A percentile compares a stretch with the other conserved stretches of the same genome.
phyloP scores from a whole-genome alignment of 129 eudicot genomes.

The Heracleum sosnowskyi region DNA sequence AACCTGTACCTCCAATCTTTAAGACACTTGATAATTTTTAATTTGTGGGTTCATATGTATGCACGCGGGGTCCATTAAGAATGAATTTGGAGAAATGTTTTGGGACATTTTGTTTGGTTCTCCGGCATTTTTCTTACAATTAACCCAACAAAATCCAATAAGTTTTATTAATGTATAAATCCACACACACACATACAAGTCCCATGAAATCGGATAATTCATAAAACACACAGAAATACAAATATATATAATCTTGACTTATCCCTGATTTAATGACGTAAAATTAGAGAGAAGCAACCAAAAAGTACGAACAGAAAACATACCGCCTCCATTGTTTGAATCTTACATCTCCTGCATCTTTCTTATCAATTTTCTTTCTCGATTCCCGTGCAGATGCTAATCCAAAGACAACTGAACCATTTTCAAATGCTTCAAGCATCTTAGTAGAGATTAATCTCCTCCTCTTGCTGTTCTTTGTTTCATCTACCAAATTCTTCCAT shows the following conservation, averaged over 20 bases:
- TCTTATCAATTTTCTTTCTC: not conserved
- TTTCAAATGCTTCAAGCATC: not conserved
- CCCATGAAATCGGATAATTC: not conserved
- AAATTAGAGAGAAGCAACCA: not conserved
- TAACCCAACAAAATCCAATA: too few relatives aligned
- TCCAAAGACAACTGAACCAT: too few relatives aligned
- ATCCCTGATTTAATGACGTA: not conserved
- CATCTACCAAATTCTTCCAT: not conserved
- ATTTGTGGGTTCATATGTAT: too few relatives aligned
- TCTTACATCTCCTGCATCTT: not conserved
- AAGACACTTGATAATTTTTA: too few relatives aligned
- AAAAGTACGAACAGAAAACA: not conserved
- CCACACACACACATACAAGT: not conserved
- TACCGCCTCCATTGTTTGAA: not conserved
- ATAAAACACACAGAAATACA: not conserved
- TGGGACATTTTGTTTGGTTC: too few relatives aligned
- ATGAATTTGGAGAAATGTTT: too few relatives aligned
- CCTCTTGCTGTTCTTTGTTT: not conserved
- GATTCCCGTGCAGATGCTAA: not conserved
- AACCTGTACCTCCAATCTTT: constrained; percentile 38
- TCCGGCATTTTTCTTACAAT: too few relatives aligned
- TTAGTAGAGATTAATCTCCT: not conserved
- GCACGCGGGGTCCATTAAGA: too few relatives aligned
- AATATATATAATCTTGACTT: not conserved
- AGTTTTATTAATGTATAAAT: not conserved